phyloP scores from a whole-genome alignment of 257 asterid species.

The Solanum medicagineum region DNA sequence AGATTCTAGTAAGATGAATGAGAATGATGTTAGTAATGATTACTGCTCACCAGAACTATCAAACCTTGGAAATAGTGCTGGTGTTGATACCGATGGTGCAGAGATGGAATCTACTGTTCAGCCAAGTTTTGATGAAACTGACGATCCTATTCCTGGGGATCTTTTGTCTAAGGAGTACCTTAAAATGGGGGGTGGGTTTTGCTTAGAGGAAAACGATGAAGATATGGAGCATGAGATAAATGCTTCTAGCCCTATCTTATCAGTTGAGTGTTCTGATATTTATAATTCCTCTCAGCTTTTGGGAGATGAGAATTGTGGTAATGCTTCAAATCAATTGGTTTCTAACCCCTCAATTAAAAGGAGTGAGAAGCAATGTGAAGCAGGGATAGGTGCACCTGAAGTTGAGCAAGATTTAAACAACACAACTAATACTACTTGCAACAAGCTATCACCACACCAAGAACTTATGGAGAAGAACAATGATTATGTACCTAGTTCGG shows the following conservation, averaged over 20 bases:
- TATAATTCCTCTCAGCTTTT: background rate
- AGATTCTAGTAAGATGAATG: constrained; percentile 5
- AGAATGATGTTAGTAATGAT: background rate
- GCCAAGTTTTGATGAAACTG: constrained; percentile 1
- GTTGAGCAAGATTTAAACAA: constrained; percentile 2
- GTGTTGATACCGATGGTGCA: constrained; percentile 6
- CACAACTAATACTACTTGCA: background rate
- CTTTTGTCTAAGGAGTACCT: constrained; percentile 34
- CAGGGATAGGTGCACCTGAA: background rate
- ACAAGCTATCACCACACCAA: background rate
- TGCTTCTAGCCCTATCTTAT: constrained; percentile 4
- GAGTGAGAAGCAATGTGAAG: background rate
- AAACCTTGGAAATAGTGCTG: background rate
- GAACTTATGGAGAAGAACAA: constrained; percentile 9
- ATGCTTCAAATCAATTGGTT: background rate
- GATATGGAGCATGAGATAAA: constrained; percentile 5
- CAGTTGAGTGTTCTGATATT: constrained; percentile 3
- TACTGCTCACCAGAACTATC: background rate
- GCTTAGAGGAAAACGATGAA: constrained; percentile 46
- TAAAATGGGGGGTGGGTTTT: constrained; percentile 76
- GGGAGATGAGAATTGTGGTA: constrained; percentile 9
- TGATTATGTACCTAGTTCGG: background rate
- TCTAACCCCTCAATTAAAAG: background rate
- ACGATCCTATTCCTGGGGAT: constrained; percentile 13
- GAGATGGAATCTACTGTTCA: constrained; percentile 3